Conservation (phyloP, 225 moss, liverwort and hornwort genomes). For the Physcomitrellopsis africana region DNA sequence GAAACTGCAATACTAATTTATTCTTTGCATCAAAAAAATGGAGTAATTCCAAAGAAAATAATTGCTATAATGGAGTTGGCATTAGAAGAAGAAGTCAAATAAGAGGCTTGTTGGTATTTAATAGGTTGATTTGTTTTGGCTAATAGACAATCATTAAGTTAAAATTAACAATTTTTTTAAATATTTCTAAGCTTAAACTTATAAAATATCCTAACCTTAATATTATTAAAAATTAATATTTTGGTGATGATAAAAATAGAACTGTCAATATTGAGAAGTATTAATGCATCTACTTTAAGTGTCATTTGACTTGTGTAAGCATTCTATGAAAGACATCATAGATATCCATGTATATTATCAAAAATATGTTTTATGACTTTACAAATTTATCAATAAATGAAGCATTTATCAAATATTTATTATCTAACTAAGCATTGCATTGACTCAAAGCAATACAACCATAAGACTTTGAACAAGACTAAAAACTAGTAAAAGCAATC, state of each 20-base stretch:
- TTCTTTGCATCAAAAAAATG: slow-evolving; percentile 9
- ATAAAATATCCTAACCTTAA: neutral
- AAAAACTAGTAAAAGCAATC: slow-evolving; percentile 56
- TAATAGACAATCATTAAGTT: slow-evolving; percentile 34
- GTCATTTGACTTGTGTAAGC: slow-evolving; percentile 10
- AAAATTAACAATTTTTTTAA: neutral
- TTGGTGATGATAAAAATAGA: slow-evolving; percentile 34
- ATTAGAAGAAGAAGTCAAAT: slow-evolving; percentile 43
- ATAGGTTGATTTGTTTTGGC: slow-evolving; percentile 26
- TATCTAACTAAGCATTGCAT: neutral
- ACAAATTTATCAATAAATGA: neutral
- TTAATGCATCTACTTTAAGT: too few species aligned
- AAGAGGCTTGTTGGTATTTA: slow-evolving; percentile 30
- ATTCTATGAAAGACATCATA: slow-evolving; percentile 15
- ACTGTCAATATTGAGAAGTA: slow-evolving; percentile 32
- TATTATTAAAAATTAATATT: neutral
- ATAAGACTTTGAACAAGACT: slow-evolving; percentile 49
- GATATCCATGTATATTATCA: slow-evolving; percentile 21
- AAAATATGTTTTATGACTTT: neutral
- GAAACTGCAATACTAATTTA: too few species aligned
- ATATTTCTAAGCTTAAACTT: too few species aligned
- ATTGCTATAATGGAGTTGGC: slow-evolving; percentile 36
- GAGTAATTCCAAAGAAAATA: slow-evolving; percentile 34
- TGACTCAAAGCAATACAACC: slow-evolving; percentile 29
- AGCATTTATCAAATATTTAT: neutral